A percentile compares a stretch with the other conserved stretches of the same genome.
Evolutionary conservation across 495 filamentous ascomycete species (phyloP).

Genomic region (Penicillium herquei): DNA sequence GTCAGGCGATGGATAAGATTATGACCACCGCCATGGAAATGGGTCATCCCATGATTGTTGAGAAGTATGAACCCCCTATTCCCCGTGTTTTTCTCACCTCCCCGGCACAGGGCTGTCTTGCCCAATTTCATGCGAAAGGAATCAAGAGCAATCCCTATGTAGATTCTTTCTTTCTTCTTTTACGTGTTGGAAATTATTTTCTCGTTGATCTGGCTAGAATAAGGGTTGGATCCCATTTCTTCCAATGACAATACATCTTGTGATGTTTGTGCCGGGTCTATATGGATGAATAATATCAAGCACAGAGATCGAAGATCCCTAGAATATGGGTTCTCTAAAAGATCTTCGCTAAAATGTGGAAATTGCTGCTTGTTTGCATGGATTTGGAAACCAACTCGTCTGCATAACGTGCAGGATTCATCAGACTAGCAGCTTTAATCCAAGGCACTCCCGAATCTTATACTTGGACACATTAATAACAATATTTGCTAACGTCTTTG

Average conservation of each 20-base stretch:
- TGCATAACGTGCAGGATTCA: background rate
- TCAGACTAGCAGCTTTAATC: conserved; percentile 1
- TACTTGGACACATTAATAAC: background rate
- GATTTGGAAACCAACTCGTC: background rate
- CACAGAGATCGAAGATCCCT: background rate
- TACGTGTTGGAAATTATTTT: conserved; percentile 18
- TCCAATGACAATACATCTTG: background rate
- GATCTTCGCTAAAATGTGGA: background rate
- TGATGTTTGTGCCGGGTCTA: background rate
- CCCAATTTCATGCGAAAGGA: conserved; percentile 35
- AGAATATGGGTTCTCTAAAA: background rate
- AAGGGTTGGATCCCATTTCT: background rate
- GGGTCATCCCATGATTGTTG: conserved; percentile 64
- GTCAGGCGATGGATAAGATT: conserved; percentile 59
- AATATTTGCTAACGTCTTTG: conserved; percentile 29
- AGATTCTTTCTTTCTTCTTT: conserved; percentile 24
- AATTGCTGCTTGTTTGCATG: too few relatives aligned
- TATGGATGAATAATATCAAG: background rate
- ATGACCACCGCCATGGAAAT: conserved; percentile 56
- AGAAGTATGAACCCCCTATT: conserved; percentile 52
- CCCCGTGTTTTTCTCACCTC: conserved; percentile 11
- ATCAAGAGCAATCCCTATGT: conserved; percentile 35
- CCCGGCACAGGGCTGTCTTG: conserved; percentile 26
- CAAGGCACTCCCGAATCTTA: background rate
- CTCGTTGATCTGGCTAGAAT: conserved; percentile 26